phyloP scores from a whole-genome alignment of 352 stramenopile species.

The Pythium coloratum region DNA sequence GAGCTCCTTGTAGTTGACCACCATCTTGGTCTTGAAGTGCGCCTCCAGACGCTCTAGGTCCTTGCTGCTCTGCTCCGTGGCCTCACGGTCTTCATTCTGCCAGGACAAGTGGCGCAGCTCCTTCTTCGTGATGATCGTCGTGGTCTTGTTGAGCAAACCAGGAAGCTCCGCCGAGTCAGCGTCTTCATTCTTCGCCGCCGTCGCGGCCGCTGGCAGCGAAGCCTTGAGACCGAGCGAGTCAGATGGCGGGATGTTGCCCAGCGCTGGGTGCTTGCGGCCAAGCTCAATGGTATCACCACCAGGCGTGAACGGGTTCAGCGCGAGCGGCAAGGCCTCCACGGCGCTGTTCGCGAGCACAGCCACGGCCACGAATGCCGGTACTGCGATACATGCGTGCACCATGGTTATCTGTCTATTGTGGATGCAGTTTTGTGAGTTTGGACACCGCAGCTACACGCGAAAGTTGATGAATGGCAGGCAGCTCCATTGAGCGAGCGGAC shows the following conservation, averaged over 20 bases:
- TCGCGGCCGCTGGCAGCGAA: constrained; percentile 5
- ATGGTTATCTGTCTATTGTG: constrained; percentile 4
- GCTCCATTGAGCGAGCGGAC: not conserved
- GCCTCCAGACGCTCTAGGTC: constrained; percentile 16
- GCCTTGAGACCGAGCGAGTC: constrained; percentile 19
- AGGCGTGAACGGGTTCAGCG: constrained; percentile 23
- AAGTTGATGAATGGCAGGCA: constrained; percentile 16
- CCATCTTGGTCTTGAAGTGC: constrained; percentile 15
- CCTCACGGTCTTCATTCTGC: constrained; percentile 11
- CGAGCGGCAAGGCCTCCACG: constrained; percentile 14
- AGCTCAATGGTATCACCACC: constrained; percentile 21
- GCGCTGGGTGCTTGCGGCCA: constrained; percentile 14
- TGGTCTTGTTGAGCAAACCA: constrained; percentile 23
- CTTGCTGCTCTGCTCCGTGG: constrained; percentile 14
- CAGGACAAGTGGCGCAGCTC: not conserved
- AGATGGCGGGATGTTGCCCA: not conserved
- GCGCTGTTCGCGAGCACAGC: constrained; percentile 1
- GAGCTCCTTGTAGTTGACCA: constrained; percentile 21
- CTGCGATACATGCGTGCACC: constrained; percentile 9
- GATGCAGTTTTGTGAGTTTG: not conserved
- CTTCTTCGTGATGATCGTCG: constrained; percentile 14
- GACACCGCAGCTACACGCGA: not conserved
- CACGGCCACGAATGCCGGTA: not conserved
- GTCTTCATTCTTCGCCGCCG: not conserved
- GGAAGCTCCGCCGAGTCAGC: constrained; percentile 13